Percentiles rank a stretch among this genome's conserved stretches.
phyloP scores from a whole-genome alignment of 2,329 filamentous ascomycete genomes.

The Tolypocladium pustulatum region DNA sequence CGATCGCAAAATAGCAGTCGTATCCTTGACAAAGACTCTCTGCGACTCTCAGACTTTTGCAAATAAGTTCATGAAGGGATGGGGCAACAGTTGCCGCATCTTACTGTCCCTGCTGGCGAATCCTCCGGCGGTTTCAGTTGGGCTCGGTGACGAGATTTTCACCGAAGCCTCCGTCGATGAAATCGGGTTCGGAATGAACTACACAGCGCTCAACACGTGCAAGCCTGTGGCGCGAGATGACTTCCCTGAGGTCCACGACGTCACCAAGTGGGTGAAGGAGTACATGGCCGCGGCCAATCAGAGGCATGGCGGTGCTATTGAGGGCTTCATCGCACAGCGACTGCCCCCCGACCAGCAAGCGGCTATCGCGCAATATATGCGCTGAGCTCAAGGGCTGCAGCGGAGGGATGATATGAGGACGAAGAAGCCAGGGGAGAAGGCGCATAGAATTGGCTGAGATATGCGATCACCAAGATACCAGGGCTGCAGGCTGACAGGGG shows the following conservation, averaged over 20 bases:
- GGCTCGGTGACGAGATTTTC: slow-evolving; percentile 64
- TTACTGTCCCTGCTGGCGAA: slow-evolving; percentile 83
- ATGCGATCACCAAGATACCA: slow-evolving; percentile 1
- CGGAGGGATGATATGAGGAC: background rate
- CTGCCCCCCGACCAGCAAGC: slow-evolving; percentile 51
- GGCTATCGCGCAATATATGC: slow-evolving; percentile 41
- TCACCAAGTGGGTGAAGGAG: slow-evolving; percentile 73
- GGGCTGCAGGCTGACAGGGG: background rate
- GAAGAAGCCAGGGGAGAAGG: too few species aligned
- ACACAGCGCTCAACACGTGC: slow-evolving; percentile 88
- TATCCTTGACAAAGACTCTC: slow-evolving; percentile 87
- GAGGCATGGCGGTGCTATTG: slow-evolving; percentile 61
- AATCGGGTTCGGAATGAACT: slow-evolving; percentile 87
- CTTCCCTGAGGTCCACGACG: slow-evolving; percentile 74
- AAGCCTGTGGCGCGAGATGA: slow-evolving; percentile 65
- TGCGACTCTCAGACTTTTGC: slow-evolving; percentile 80
- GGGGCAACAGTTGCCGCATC: slow-evolving; percentile 83
- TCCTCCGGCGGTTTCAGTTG: slow-evolving; percentile 57
- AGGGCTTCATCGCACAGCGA: slow-evolving; percentile 60
- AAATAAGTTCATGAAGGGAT: slow-evolving; percentile 74
- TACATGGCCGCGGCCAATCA: slow-evolving; percentile 71
- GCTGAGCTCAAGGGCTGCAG: slow-evolving; percentile 14
- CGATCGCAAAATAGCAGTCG: slow-evolving; percentile 86
- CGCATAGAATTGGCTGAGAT: background rate
- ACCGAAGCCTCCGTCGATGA: slow-evolving; percentile 90